phyloP scores from a whole-genome alignment of 1,284 basidiomycete genomes.

The Pholiota adiposa region DNA sequence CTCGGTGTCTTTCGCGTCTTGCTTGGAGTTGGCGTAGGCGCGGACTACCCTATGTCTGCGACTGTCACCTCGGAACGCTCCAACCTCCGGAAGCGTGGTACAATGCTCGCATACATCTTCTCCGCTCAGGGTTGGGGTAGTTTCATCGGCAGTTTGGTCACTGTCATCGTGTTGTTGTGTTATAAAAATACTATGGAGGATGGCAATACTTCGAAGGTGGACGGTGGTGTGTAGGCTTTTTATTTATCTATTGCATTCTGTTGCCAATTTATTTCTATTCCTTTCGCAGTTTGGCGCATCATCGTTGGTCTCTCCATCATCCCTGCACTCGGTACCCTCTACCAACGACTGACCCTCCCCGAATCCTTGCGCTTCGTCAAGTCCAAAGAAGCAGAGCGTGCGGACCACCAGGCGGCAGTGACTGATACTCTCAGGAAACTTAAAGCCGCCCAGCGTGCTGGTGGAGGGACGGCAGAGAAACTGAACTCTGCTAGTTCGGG shows the following conservation, averaged over 20 bases:
- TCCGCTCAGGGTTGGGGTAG: conserved; percentile 79
- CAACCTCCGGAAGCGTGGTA: conserved; percentile 71
- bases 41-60: conserved; percentile 84
- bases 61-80: conserved; percentile 74
- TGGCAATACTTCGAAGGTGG: conserved; percentile 62
- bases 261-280: neutral
- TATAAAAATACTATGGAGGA: conserved; percentile 71
- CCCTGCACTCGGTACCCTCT: conserved; percentile 49
- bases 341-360: conserved; percentile 76
- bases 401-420: conserved; percentile 28
- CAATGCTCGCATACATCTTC: conserved; percentile 77
- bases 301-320: conserved; percentile 43
- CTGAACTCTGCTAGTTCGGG: neutral
- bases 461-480: neutral
- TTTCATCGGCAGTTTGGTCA: conserved; percentile 65
- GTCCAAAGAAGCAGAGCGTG: conserved; percentile 37
- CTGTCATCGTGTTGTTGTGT: conserved; percentile 70
- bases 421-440: conserved; percentile 38
- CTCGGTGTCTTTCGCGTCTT: conserved; percentile 70
- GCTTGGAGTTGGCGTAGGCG: conserved; percentile 80
- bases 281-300: conserved; percentile 37
- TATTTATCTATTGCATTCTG: neutral
- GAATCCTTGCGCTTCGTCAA: conserved; percentile 65
- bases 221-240: conserved; percentile 58
- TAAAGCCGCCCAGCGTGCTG: conserved; percentile 35